Conservation (phyloP, 352 stramenopile genomes). For the Pythium apleroticum region DNA sequence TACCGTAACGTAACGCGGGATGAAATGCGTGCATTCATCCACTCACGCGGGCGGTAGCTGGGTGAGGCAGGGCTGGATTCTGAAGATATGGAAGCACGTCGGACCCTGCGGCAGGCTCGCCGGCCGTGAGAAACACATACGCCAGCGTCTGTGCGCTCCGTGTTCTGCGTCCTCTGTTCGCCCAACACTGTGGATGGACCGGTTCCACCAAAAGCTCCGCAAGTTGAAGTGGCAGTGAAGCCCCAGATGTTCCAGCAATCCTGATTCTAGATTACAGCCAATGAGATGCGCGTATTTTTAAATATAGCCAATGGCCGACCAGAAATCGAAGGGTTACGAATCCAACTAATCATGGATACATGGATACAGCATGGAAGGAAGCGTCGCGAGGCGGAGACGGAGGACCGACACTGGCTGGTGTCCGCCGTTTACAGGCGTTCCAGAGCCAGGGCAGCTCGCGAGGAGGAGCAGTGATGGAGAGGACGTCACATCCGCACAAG, state of each 20-base stretch:
- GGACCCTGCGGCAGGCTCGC: neutral
- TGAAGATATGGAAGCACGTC: slow-evolving; percentile 4
- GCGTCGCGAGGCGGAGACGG: neutral
- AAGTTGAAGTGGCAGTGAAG: slow-evolving; percentile 1
- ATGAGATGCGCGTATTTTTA: neutral
- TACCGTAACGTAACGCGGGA: neutral
- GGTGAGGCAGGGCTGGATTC: neutral
- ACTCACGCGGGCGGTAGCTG: too few relatives aligned
- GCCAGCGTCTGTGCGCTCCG: slow-evolving; percentile 1
- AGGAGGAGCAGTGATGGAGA: neutral
- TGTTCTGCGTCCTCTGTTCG: neutral
- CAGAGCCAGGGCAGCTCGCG: neutral
- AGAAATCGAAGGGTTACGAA: neutral
- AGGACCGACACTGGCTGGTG: neutral
- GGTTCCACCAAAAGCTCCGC: neutral
- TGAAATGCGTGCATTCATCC: neutral
- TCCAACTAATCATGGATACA: neutral
- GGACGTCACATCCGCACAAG: neutral
- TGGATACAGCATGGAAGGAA: neutral
- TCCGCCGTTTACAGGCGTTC: neutral
- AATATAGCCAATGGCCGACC: neutral
- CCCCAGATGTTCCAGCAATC: neutral
- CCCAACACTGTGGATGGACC: neutral
- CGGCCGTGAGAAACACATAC: neutral
- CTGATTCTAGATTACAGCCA: neutral